A percentile compares a stretch with the other conserved stretches of the same genome.
These are phyloP conservation scores for Xylaria acuta DNA, from an alignment of 495 filamentous ascomycete genomes.

Conservation along the genomic window DNA sequence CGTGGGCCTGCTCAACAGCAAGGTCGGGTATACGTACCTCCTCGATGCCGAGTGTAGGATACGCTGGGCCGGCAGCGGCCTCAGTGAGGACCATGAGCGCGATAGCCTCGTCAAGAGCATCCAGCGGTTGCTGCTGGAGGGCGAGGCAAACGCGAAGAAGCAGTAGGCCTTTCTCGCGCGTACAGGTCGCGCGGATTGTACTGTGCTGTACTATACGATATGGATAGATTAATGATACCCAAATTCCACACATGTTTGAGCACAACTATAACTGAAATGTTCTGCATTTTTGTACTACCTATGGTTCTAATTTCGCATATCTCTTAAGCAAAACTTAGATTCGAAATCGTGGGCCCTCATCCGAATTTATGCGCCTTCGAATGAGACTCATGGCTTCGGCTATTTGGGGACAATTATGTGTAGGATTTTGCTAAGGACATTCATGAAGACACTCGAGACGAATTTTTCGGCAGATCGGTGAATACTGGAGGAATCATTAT, in stretches of 20 bases:
- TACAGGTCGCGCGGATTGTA: background rate
- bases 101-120: constrained; percentile 73
- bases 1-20: constrained; percentile 83
- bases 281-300: background rate
- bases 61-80: constrained; percentile 92
- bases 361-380: background rate
- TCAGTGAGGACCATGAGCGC: constrained; percentile 70
- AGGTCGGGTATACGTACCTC: constrained; percentile 94
- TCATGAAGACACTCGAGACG: too few species aligned
- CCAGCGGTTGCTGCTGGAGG: constrained; percentile 56
- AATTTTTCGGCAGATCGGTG: too few species aligned
- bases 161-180: background rate
- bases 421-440: background rate
- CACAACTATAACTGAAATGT: background rate
- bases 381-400: background rate
- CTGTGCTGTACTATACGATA: constrained; percentile 19
- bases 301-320: background rate
- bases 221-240: constrained; percentile 12
- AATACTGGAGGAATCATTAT: too few species aligned
- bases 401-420: background rate
- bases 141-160: background rate
- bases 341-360: background rate
- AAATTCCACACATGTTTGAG: background rate
- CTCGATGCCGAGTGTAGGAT: constrained; percentile 88
- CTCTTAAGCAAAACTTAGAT: background rate